Evolutionary conservation across 768 basidiomycete genomes (phyloP), one percentile per base, ranked within the genome.

Genomic region (Tricholoma hemisulphureum): DNA sequence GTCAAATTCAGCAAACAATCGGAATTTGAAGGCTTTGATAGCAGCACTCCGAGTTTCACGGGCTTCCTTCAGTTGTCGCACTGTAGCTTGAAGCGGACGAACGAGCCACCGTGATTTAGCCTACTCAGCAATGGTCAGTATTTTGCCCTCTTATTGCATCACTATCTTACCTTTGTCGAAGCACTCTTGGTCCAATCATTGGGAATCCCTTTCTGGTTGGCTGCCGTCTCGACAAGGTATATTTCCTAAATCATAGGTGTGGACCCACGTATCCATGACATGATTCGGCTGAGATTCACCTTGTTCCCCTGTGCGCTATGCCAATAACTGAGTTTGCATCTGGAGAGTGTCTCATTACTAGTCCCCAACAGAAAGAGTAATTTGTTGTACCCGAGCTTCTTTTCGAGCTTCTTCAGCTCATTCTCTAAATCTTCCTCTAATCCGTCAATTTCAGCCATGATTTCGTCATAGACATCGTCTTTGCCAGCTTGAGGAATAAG

Each of bases 31-130:
- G 9, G 84, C 81, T 69, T 89, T 94, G 73, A 93, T 85, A 6
- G 86, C 85, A 2, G 83, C 81, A 58, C 80, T 90, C 37, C 89
- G 87, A 56, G 85, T 93, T 73, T 99, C 97, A 39, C 93, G 85
- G 3, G 93, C 95, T 74, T 99, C 97, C 73, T 98, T 98, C 29
- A 97, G 79, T 56, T 84, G 74, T 18, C 93, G 86, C 52, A 98
- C 83, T 28, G 85, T 85, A 4, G 80, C 65, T 57, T 85, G 83
- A 2, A 94, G 80, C 23, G 88, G 79, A 1, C 88, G 87, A 5
- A 94, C 88, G 5, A 85, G 76, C 78, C 88, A 99, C 20, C 97
- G 89, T 13, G 78, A 80, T 63, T 82, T 82, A 24, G 84, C 83
- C 90, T 96, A 66, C 6, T 18, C 18, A 26, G 18, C 6, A 50